Percentiles rank a stretch among this genome's conserved stretches.
These are phyloP conservation scores for Hericium rajendrae DNA, from an alignment of 768 basidiomycete genomes.

Conservation along the genomic window DNA sequence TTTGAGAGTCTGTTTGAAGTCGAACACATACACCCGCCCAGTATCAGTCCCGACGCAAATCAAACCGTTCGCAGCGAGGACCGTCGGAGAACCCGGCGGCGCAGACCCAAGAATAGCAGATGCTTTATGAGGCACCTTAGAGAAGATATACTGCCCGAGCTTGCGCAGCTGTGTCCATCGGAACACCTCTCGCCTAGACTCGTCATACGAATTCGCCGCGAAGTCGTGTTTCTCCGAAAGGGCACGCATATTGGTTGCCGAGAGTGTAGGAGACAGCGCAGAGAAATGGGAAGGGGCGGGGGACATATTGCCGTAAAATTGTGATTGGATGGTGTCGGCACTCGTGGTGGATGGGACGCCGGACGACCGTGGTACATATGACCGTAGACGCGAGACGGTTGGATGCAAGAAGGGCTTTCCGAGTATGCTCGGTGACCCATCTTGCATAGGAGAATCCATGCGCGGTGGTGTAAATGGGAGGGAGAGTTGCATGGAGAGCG, in stretches of 20 bases:
- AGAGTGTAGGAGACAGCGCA: slow-evolving; percentile 60
- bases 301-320: slow-evolving; percentile 31
- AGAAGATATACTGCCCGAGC: slow-evolving; percentile 49
- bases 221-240: slow-evolving; percentile 13
- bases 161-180: slow-evolving; percentile 63
- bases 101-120: slow-evolving; percentile 52
- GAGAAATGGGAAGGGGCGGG: slow-evolving; percentile 59
- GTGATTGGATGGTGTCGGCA: slow-evolving; percentile 29
- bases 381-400: slow-evolving; percentile 72
- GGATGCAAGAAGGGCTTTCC: slow-evolving; percentile 60
- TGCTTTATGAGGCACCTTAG: slow-evolving; percentile 45
- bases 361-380: slow-evolving; percentile 43
- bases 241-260: slow-evolving; percentile 39
- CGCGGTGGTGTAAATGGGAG: slow-evolving; percentile 31
- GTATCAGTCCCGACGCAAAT: slow-evolving; percentile 82
- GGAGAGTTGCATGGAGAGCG: slow-evolving; percentile 24
- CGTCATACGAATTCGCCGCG: slow-evolving; percentile 12
- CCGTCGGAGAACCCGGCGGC: slow-evolving; percentile 60
- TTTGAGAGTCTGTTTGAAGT: slow-evolving; percentile 80
- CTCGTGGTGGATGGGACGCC: slow-evolving; percentile 34
- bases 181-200: slow-evolving; percentile 49
- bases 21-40: slow-evolving; percentile 76
- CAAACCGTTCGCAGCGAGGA: slow-evolving; percentile 75
- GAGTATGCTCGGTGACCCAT: slow-evolving; percentile 27
- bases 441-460: slow-evolving; percentile 27